A percentile compares a stretch with the other conserved stretches of the same genome.
phyloP scores from a whole-genome alignment of 2,329 filamentous ascomycete genomes.

The Monosporascus sp. region DNA sequence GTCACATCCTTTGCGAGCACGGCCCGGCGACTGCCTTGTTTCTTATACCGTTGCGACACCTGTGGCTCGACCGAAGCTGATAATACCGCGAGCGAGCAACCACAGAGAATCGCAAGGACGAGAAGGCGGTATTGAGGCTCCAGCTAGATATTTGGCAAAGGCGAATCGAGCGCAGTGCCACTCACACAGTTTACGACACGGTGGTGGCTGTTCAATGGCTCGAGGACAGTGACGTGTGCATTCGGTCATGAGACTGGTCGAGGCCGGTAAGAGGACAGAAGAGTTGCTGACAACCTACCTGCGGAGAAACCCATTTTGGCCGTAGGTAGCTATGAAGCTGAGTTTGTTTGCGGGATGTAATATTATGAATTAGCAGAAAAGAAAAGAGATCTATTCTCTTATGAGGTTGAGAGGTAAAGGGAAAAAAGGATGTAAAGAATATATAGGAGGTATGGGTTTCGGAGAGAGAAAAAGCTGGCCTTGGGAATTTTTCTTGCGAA shows the following conservation, averaged over 20 bases:
- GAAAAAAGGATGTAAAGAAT: background rate
- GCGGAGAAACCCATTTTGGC: constrained; percentile 39
- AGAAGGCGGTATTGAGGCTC: background rate
- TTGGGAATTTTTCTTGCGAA: constrained; percentile 11
- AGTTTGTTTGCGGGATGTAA: constrained; percentile 22
- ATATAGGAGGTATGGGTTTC: background rate
- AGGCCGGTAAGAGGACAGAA: constrained; percentile 12
- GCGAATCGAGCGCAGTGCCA: constrained; percentile 1
- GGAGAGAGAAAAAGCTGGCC: constrained; percentile 6
- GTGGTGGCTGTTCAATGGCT: constrained; percentile 21
- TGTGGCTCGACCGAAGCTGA: background rate
- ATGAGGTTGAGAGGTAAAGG: background rate
- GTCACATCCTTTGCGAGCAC: background rate
- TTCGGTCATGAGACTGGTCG: constrained; percentile 2
- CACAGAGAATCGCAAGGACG: constrained; percentile 8
- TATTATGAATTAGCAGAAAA: constrained; percentile 23
- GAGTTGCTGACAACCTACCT: constrained; percentile 32
- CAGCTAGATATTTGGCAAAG: background rate
- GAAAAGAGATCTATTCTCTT: background rate
- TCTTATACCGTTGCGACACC: constrained; percentile 3
- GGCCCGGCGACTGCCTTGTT: background rate
- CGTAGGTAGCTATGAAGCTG: constrained; percentile 16
- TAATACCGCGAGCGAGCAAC: constrained; percentile 22
- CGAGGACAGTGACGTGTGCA: constrained; percentile 12
- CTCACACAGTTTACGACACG: constrained; percentile 2